These are phyloP conservation scores for Phytophthora constricta DNA, from an alignment of 352 stramenopile genomes.

Conservation along the genomic window DNA sequence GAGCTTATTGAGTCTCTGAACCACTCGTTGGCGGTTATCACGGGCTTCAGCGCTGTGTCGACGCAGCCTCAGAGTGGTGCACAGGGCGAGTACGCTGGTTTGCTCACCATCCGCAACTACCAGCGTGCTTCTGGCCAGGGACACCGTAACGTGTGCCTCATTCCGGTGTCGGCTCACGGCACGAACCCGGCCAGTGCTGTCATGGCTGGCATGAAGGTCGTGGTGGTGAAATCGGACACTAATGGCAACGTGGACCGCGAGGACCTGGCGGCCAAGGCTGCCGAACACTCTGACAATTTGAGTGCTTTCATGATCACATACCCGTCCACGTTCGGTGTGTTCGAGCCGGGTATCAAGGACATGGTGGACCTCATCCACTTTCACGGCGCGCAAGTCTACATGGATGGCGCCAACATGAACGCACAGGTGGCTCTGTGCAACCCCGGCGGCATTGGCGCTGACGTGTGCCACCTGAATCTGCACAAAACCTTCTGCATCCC, in stretches of 20 bases:
- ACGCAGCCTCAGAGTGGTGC: constrained; percentile 98
- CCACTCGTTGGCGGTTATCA: constrained; percentile 97
- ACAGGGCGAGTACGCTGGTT: constrained; percentile 97
- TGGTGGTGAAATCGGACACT: constrained; percentile 97
- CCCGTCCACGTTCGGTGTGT: constrained; percentile 99
- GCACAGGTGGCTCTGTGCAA: constrained; percentile 98
- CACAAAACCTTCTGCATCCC: constrained; percentile 99
- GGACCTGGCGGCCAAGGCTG: constrained; percentile 95
- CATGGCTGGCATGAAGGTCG: constrained; percentile 99
- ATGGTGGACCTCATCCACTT: constrained; percentile 96
- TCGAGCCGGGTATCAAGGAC: constrained; percentile 98
- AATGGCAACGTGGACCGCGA: constrained; percentile 96
- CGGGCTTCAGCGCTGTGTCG: constrained; percentile 97
- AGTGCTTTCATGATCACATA: constrained; percentile 99
- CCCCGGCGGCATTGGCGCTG: constrained; percentile 96
- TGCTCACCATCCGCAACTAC: constrained; percentile 97
- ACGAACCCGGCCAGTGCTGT: constrained; percentile 98
- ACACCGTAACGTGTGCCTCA: constrained; percentile 98
- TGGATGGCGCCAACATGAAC: constrained; percentile 99
- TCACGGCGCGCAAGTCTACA: constrained; percentile 99
- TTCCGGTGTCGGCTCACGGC: constrained; percentile 98
- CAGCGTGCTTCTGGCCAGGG: constrained; percentile 91
- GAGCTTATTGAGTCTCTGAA: constrained; percentile 98
- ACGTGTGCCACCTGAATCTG: constrained; percentile 99
- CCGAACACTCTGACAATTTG: constrained; percentile 96